phyloP scores from a whole-genome alignment of 2,329 filamentous ascomycete species.

The Sarocladium strictum region DNA sequence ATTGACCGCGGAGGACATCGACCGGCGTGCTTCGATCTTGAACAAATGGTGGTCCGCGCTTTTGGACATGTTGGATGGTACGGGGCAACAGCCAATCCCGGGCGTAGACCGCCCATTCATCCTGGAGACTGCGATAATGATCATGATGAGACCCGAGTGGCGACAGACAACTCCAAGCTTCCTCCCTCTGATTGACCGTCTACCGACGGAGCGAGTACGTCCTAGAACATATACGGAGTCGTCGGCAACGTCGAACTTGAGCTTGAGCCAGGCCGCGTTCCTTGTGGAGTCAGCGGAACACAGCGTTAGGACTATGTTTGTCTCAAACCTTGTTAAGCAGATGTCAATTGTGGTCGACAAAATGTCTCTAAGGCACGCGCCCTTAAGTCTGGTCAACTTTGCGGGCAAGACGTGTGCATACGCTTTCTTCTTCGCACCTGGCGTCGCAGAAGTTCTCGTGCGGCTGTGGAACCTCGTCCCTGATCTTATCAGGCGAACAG shows the following conservation, averaged over 20 bases:
- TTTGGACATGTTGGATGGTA: conserved; percentile 73
- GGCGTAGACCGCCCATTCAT: conserved; percentile 78
- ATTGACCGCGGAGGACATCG: conserved; percentile 74
- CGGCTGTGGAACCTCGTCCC: conserved; percentile 72
- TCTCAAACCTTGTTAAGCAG: conserved; percentile 74
- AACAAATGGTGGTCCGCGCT: conserved; percentile 89
- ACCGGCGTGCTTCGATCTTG: conserved; percentile 70
- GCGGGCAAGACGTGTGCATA: conserved; percentile 88
- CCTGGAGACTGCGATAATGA: conserved; percentile 68
- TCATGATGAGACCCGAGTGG: conserved; percentile 91
- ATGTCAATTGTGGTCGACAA: conserved; percentile 85
- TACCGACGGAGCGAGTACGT: conserved; percentile 37
- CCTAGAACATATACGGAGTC: conserved; percentile 41
- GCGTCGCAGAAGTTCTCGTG: conserved; percentile 75
- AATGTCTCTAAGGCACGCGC: conserved; percentile 69
- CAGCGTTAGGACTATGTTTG: conserved; percentile 83
- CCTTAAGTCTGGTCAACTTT: conserved; percentile 68
- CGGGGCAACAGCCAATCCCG: conserved; percentile 62
- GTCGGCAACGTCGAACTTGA: conserved; percentile 57
- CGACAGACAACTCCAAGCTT: conserved; percentile 64
- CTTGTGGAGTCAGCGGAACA: conserved; percentile 69
- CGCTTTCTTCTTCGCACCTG: conserved; percentile 87
- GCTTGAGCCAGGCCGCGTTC: conserved; percentile 55
- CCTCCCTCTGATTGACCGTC: conserved; percentile 54
- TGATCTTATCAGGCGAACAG: conserved; percentile 63